These are phyloP conservation scores for Fusarium marasasianum DNA, from an alignment of 2,329 filamentous ascomycete species.

Conservation along the genomic window DNA sequence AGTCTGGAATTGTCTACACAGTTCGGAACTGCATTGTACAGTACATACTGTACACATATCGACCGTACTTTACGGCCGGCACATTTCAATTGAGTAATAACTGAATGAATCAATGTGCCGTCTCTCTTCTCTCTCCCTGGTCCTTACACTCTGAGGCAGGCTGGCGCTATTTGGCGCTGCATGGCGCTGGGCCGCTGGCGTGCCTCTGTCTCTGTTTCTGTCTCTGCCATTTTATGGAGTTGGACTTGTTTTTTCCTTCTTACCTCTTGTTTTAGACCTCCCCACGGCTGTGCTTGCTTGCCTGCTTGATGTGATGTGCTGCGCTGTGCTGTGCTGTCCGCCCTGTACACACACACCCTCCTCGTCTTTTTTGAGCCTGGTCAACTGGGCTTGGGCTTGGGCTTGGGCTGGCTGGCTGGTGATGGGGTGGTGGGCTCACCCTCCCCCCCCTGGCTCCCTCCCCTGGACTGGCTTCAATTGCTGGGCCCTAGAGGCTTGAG, in stretches of 20 bases:
- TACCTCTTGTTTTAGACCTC: conserved; percentile 23
- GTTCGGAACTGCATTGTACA: not conserved
- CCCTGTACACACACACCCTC: conserved; percentile 26
- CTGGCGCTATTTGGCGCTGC: conserved; percentile 28
- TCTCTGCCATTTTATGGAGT: not conserved
- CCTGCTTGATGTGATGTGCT: not conserved
- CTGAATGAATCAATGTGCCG: conserved; percentile 16
- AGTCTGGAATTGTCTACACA: conserved; percentile 28
- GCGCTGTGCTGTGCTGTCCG: conserved; percentile 16
- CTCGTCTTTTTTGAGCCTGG: not conserved
- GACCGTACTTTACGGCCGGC: not conserved
- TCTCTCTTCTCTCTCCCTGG: not conserved
- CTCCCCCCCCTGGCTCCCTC: conserved; percentile 16
- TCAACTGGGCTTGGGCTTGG: conserved; percentile 20
- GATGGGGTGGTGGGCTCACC: conserved; percentile 26
- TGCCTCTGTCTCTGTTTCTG: conserved; percentile 3
- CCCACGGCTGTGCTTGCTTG: conserved; percentile 17
- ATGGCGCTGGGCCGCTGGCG: conserved; percentile 30
- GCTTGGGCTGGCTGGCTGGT: conserved; percentile 31
- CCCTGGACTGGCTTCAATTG: conserved; percentile 23
- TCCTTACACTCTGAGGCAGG: conserved; percentile 21
- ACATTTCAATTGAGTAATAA: conserved; percentile 29
- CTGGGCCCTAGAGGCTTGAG: conserved; percentile 22
- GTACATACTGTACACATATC: not conserved
- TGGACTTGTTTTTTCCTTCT: conserved; percentile 2